phyloP scores from a whole-genome alignment of 306 rosid genomes.

The Arachis stenosperma region DNA sequence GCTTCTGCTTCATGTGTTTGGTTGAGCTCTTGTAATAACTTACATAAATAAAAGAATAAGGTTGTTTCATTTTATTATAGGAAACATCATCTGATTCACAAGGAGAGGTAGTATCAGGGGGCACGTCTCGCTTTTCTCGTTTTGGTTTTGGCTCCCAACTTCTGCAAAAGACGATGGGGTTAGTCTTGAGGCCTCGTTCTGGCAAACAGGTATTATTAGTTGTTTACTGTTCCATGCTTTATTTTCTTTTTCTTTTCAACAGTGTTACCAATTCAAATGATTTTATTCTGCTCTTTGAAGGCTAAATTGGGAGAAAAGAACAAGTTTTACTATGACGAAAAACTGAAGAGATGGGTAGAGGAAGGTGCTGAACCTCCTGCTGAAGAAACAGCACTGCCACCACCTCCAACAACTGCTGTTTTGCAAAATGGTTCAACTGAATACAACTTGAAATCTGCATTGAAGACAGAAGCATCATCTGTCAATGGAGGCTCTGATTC shows the following conservation, averaged over 20 bases:
- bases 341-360: slow-evolving; percentile 93
- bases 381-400: slow-evolving; percentile 75
- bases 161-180: slow-evolving; percentile 78
- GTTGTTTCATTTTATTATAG: slow-evolving; percentile 49
- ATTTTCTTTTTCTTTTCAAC: slow-evolving; percentile 5
- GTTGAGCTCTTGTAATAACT: slow-evolving; percentile 22
- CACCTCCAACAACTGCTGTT: slow-evolving; percentile 74
- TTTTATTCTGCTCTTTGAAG: slow-evolving; percentile 48
- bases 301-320: slow-evolving; percentile 90
- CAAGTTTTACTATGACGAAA: slow-evolving; percentile 89
- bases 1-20: slow-evolving; percentile 22
- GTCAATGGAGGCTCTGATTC: slow-evolving; percentile 46
- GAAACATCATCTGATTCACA: slow-evolving; percentile 55
- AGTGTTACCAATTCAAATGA: slow-evolving; percentile 32
- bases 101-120: slow-evolving; percentile 62
- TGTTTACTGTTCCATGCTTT: slow-evolving; percentile 15
- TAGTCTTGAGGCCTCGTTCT: slow-evolving; percentile 75
- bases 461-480: slow-evolving; percentile 60
- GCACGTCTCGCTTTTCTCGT: slow-evolving; percentile 71
- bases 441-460: slow-evolving; percentile 70
- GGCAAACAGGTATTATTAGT: slow-evolving; percentile 67
- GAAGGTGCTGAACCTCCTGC: slow-evolving; percentile 77
- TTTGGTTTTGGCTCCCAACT: slow-evolving; percentile 84
- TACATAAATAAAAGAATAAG: slow-evolving; percentile 36
- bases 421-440: slow-evolving; percentile 71